Conservation (phyloP, 495 filamentous ascomycete species). For the Aspergillus affinis region DNA sequence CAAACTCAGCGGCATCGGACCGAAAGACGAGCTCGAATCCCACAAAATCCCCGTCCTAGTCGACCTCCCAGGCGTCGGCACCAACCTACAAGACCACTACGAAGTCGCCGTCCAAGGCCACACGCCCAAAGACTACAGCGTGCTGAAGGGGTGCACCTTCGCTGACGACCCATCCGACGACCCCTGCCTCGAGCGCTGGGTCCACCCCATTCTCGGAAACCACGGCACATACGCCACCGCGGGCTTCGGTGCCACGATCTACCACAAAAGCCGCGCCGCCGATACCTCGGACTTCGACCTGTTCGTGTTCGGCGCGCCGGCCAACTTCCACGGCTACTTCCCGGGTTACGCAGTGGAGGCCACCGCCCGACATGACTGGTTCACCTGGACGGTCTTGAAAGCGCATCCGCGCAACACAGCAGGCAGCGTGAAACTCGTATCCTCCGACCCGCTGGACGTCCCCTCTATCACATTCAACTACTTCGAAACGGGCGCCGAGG, state of each 20-base stretch:
- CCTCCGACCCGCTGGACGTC: slow-evolving; percentile 51
- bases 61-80: slow-evolving; percentile 61
- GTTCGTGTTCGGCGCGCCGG: slow-evolving; percentile 53
- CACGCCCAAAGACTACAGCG: slow-evolving; percentile 39
- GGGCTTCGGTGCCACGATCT: slow-evolving; percentile 47
- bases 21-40: slow-evolving; percentile 41
- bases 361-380: slow-evolving; percentile 32
- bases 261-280: slow-evolving; percentile 36
- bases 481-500: slow-evolving; percentile 43
- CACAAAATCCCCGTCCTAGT: slow-evolving; percentile 51
- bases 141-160: slow-evolving; percentile 47
- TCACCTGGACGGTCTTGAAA: slow-evolving; percentile 55
- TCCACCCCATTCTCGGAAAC: slow-evolving; percentile 31
- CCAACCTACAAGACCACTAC: slow-evolving; percentile 67
- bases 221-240: slow-evolving; percentile 50
- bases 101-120: slow-evolving; percentile 51
- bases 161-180: slow-evolving; percentile 32
- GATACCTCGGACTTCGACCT: slow-evolving; percentile 51
- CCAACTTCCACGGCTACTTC: slow-evolving; percentile 47
- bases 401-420: slow-evolving; percentile 52
- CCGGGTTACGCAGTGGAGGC: slow-evolving; percentile 33
- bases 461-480: slow-evolving; percentile 59
- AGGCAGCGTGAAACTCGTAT: slow-evolving; percentile 49
- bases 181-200: slow-evolving; percentile 50
- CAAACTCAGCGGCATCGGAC: slow-evolving; percentile 63